Conservation (phyloP, 2,329 filamentous ascomycete genomes). For the Eurotiales sp. region DNA sequence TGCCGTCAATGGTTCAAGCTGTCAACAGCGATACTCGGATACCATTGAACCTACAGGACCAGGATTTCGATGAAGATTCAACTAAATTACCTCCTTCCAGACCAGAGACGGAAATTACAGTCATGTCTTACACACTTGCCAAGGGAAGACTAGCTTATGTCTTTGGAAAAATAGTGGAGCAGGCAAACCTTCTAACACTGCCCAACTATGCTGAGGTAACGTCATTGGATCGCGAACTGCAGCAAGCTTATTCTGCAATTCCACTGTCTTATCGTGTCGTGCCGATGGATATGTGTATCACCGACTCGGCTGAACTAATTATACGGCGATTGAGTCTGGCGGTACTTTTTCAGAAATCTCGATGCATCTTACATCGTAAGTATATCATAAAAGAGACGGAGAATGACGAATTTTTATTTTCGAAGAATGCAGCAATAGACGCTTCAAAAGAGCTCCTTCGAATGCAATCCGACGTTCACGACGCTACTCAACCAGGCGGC, state of each 20-base stretch:
- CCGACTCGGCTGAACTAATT: conserved; percentile 2
- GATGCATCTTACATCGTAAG: conserved; percentile 10
- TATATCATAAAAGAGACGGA: conserved; percentile 1
- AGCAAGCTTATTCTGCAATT: conserved; percentile 2
- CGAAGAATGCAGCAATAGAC: conserved; percentile 4
- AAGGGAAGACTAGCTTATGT: conserved; percentile 5
- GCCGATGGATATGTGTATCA: conserved; percentile 4
- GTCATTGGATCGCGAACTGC: conserved; percentile 5
- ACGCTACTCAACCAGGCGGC: conserved; percentile 6
- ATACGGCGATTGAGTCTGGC: conserved; percentile 5
- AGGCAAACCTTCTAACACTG: conserved; percentile 7
- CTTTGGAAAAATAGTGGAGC: conserved; percentile 5
- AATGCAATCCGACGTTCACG: conserved; percentile 2
- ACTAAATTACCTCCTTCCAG: neutral
- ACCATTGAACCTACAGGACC: conserved; percentile 5
- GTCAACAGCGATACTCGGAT: conserved; percentile 7
- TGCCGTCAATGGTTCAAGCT: conserved; percentile 5
- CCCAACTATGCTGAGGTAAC: conserved; percentile 3
- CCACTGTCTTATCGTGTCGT: conserved; percentile 1
- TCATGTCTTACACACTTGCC: conserved; percentile 4
- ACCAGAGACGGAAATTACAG: conserved; percentile 5
- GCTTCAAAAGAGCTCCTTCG: conserved; percentile 8
- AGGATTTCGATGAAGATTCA: conserved; percentile 2
- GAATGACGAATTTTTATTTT: neutral
- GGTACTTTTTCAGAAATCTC: conserved; percentile 9